Conservation (phyloP, 192 early-diverging fungal genomes). For the Umbelopsis ramanniana region DNA sequence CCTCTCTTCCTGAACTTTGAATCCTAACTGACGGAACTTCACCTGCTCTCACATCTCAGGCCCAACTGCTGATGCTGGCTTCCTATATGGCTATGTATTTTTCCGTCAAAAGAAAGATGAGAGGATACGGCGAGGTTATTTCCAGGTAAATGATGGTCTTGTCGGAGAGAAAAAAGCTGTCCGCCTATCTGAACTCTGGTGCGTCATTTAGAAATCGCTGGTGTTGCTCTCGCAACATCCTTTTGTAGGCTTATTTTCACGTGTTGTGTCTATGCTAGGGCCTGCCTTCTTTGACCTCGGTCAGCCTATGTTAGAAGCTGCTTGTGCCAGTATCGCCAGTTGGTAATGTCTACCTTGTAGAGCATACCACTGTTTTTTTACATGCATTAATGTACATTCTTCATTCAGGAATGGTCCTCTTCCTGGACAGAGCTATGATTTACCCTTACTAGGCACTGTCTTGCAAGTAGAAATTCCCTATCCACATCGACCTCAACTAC, state of each 20-base stretch:
- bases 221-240: slow-evolving; percentile 89
- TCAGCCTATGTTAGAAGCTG: slow-evolving; percentile 77
- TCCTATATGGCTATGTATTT: slow-evolving; percentile 90
- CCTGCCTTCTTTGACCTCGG: slow-evolving; percentile 83
- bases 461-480: slow-evolving; percentile 71
- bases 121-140: slow-evolving; percentile 84
- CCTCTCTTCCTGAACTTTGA: too few relatives aligned
- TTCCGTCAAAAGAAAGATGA: slow-evolving; percentile 92
- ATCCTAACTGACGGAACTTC: not conserved
- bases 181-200: too few relatives aligned
- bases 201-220: slow-evolving; percentile 68
- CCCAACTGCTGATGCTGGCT: slow-evolving; percentile 59
- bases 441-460: slow-evolving; percentile 72
- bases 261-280: slow-evolving; percentile 75
- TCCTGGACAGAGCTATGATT: slow-evolving; percentile 70
- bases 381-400: not conserved
- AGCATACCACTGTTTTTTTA: too few relatives aligned
- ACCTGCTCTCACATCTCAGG: slow-evolving; percentile 28
- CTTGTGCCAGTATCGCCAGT: slow-evolving; percentile 75
- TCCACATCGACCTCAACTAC: slow-evolving; percentile 67
- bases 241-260: slow-evolving; percentile 84
- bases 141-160: slow-evolving; percentile 61
- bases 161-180: not conserved
- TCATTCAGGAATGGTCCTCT: slow-evolving; percentile 47
- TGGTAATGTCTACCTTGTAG: slow-evolving; percentile 51